Conservation (phyloP, 2,329 filamentous ascomycete species). For the Colletotrichum agaves region DNA sequence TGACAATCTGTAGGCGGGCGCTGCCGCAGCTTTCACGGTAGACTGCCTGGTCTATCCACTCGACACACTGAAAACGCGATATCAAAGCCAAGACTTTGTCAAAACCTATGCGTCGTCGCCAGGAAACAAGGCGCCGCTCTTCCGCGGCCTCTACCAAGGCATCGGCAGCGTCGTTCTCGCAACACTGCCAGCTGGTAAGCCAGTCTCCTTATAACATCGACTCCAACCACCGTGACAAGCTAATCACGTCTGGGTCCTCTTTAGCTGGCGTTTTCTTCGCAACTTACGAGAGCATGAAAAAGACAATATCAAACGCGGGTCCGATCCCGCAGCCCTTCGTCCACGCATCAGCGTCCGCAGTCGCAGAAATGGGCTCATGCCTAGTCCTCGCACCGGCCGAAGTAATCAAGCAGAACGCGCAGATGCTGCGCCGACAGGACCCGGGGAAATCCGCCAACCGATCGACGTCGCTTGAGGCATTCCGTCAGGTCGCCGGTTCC, state of each 20-base stretch:
- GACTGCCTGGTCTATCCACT: constrained; percentile 88
- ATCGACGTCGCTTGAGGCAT: constrained; percentile 60
- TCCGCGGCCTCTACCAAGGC: constrained; percentile 86
- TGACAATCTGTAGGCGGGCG: constrained; percentile 74
- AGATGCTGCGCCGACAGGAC: constrained; percentile 70
- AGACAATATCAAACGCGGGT: constrained; percentile 63
- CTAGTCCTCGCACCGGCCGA: constrained; percentile 89
- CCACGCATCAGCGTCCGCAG: constrained; percentile 78
- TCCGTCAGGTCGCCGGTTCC: constrained; percentile 63
- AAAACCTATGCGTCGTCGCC: constrained; percentile 71
- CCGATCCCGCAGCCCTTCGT: constrained; percentile 74
- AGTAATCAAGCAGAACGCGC: constrained; percentile 93
- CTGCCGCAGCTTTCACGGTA: constrained; percentile 85
- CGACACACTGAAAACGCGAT: constrained; percentile 88
- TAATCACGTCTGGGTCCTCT: background rate
- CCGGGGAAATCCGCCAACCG: constrained; percentile 10
- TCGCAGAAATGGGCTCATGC: constrained; percentile 86
- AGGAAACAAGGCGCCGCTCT: constrained; percentile 64
- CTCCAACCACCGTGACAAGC: background rate
- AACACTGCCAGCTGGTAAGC: constrained; percentile 83
- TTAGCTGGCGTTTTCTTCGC: constrained; percentile 88
- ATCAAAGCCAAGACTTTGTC: constrained; percentile 82
- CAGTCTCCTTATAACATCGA: background rate
- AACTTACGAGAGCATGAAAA: constrained; percentile 84
- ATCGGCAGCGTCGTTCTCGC: constrained; percentile 86